These are phyloP conservation scores for Colletotrichum sp. DNA, from an alignment of 2,329 filamentous ascomycete species.

Conservation along the genomic window DNA sequence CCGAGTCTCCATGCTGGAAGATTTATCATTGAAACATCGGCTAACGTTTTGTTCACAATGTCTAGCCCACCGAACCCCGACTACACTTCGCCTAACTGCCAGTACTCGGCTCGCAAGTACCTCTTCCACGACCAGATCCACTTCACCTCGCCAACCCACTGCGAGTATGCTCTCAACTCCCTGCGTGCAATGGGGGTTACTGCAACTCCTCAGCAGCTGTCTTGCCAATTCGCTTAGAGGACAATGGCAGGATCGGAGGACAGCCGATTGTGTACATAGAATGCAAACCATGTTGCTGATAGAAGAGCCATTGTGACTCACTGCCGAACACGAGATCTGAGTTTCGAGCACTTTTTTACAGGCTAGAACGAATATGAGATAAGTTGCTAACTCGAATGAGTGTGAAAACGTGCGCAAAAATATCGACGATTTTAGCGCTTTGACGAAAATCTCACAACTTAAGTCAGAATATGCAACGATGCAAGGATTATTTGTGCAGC, in stretches of 20 bases:
- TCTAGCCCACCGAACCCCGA: not conserved
- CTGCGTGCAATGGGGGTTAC: not conserved
- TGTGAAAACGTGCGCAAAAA: not conserved
- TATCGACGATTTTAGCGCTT: not conserved
- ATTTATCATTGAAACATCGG: not conserved
- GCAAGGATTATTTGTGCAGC: not conserved
- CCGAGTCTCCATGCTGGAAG: not conserved
- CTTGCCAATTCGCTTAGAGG: not conserved
- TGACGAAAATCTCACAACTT: not conserved
- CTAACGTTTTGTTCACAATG: not conserved
- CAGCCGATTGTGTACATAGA: not conserved
- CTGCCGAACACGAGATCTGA: not conserved
- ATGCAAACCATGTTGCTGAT: not conserved
- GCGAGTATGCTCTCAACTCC: not conserved
- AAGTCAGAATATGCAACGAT: not conserved
- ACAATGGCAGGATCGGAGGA: not conserved
- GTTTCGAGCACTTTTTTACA: not conserved
- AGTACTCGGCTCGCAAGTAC: not conserved
- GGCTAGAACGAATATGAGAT: not conserved
- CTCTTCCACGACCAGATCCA: constrained; percentile 2
- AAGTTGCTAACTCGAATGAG: not conserved
- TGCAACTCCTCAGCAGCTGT: not conserved
- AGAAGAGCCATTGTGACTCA: not conserved
- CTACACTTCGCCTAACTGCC: not conserved
- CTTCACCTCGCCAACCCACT: constrained; percentile 1